A percentile compares a stretch with the other conserved stretches of the same genome.
Conservation (phyloP, 495 filamentous ascomycete genomes). For the Hamigera avellanea region DNA sequence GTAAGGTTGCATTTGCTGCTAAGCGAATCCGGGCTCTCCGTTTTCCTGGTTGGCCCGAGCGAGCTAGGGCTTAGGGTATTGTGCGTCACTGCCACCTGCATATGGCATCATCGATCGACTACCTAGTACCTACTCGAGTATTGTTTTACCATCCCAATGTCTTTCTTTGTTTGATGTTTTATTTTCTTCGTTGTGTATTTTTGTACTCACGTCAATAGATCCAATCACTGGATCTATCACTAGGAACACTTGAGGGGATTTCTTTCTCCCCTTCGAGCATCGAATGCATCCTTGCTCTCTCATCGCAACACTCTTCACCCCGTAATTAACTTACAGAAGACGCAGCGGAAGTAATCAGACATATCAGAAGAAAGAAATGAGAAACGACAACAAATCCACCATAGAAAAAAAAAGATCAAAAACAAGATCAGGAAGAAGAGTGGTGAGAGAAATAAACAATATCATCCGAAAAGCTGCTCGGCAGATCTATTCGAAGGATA, state of each 20-base stretch:
- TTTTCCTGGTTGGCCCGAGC: conserved; percentile 8
- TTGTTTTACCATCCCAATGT: not conserved
- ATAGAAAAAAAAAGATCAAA: conserved; percentile 2
- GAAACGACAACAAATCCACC: not conserved
- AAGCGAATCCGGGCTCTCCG: conserved; percentile 15
- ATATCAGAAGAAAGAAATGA: not conserved
- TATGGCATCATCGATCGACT: conserved; percentile 11
- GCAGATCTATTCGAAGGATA: conserved; percentile 3
- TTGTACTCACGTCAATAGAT: too few species aligned
- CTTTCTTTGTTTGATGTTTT: too few species aligned
- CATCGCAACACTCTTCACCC: too few species aligned
- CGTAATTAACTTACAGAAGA: too few species aligned
- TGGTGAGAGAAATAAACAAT: not conserved
- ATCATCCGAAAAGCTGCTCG: conserved; percentile 8
- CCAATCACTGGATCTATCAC: too few species aligned
- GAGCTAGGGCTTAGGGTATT: conserved; percentile 22
- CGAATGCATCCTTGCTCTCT: too few species aligned
- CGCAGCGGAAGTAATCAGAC: too few species aligned
- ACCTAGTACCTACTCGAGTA: not conserved
- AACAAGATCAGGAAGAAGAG: conserved; percentile 5
- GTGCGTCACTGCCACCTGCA: conserved; percentile 10
- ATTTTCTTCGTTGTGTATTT: too few species aligned
- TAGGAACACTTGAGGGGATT: too few species aligned
- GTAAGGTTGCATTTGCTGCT: conserved; percentile 16
- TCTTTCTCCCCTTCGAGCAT: too few species aligned